phyloP scores from a whole-genome alignment of 306 rosid genomes.

The Malus fusca region DNA sequence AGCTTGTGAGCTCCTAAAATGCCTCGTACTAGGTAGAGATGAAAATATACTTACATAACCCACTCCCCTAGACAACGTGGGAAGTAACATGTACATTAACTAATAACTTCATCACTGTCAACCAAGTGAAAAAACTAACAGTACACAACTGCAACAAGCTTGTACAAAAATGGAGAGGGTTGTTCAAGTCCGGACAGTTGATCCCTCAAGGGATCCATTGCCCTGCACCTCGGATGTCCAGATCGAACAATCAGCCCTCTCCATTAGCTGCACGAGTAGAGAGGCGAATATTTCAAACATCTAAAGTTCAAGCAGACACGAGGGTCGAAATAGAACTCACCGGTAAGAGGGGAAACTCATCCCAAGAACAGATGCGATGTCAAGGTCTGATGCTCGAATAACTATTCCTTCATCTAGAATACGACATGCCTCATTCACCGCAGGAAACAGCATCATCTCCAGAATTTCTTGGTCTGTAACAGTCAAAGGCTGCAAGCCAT shows the following conservation, averaged over 20 bases:
- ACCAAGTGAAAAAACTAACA: neutral
- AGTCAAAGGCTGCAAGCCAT: constrained; percentile 55
- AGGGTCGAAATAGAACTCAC: constrained; percentile 21
- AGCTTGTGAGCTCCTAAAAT: no score
- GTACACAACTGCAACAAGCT: neutral
- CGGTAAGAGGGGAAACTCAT: constrained; percentile 93
- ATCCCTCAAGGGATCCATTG: neutral
- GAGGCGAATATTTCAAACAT: neutral
- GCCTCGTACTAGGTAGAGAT: no score
- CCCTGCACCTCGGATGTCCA: neutral
- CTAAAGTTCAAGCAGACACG: neutral
- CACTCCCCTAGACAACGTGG: no score
- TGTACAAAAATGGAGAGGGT: neutral
- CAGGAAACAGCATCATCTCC: constrained; percentile 92
- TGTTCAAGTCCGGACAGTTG: neutral
- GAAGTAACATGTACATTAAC: neutral
- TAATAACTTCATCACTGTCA: neutral
- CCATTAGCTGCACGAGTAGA: neutral
- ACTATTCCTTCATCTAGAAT: constrained; percentile 77
- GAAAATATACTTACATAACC: no score
- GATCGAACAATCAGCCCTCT: neutral
- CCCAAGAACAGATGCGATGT: constrained; percentile 87
- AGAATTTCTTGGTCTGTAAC: constrained; percentile 80
- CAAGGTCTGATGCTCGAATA: constrained; percentile 83
- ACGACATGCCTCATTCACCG: constrained; percentile 94